phyloP scores from a whole-genome alignment of 2,329 filamentous ascomycete genomes.

The Chaetomium olivaceum region DNA sequence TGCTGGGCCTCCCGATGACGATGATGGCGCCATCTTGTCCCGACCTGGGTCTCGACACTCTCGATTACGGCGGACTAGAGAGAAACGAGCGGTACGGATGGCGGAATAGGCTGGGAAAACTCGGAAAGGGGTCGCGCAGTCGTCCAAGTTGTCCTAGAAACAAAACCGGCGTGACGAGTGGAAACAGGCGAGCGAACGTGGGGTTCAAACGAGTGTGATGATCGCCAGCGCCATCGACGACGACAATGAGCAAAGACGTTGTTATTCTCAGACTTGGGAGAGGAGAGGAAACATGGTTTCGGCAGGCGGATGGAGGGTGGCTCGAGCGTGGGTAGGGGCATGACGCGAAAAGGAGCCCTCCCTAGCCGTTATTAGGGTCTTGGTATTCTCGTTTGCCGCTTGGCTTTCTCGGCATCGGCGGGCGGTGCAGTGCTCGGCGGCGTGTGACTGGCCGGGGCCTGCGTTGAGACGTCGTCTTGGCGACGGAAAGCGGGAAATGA shows the following conservation, averaged over 20 bases:
- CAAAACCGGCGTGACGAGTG: neutral
- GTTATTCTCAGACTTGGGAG: constrained; percentile 2
- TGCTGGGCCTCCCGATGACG: constrained; percentile 9
- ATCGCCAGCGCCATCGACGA: constrained; percentile 23
- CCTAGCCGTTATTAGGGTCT: constrained; percentile 20
- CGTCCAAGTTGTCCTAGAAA: neutral
- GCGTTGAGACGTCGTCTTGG: constrained; percentile 13
- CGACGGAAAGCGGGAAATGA: constrained; percentile 11
- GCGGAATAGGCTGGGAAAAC: neutral
- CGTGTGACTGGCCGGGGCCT: constrained; percentile 2
- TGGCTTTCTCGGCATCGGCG: constrained; percentile 25
- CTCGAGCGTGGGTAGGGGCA: constrained; percentile 10
- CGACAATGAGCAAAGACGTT: constrained; percentile 6
- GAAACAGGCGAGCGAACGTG: constrained; percentile 14
- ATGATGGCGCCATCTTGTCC: constrained; percentile 22
- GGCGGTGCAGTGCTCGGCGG: constrained; percentile 18
- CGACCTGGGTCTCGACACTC: neutral
- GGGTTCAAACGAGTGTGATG: constrained; percentile 27
- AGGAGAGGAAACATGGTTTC: constrained; percentile 25
- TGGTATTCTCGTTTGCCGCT: constrained; percentile 29
- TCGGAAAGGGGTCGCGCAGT: constrained; percentile 1
- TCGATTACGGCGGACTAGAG: neutral
- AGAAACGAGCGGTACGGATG: neutral
- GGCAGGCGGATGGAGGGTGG: constrained; percentile 13
- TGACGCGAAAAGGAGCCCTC: constrained; percentile 28